Base-by-base conservation (phyloP, 2,329 filamentous ascomycete species). In the Lachnellula subtilissima region DNA sequence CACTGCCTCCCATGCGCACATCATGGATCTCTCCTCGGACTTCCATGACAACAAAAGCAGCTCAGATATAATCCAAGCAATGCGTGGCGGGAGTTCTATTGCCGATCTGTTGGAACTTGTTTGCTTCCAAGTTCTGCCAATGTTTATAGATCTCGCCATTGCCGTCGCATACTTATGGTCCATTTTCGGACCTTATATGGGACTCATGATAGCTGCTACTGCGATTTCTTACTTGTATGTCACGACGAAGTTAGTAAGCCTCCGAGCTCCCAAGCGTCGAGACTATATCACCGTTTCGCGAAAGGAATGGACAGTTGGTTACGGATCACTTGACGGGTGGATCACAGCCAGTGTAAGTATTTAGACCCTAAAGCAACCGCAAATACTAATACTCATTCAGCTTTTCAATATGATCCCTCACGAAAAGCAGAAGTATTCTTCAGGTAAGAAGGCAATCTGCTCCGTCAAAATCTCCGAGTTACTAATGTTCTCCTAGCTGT, bases 11-110 rank as follows among this genome's bases (percentile, higher is more conserved):
- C 89, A 88, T 66, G 76, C 79, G 55, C 85, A 89, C 56, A 78
- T 89, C 36, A 84, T 90, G 78, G 76, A 74, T n/a, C 74, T 89
- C 0, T 86, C 84, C 0, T 86, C 86, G 73, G 84, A 88, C 58
- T 89, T 88, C 53, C 86, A 90, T 65, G 82, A 83, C 17, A 78
- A 79, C 50, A 86, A 86, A 60, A 78, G 81, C 53, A 84, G 83
- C 1, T 84, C 83, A 1, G 82, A 87, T 58, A 74, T 89, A 0
- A 81, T 84, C 68, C 80, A 83, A 60, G 80, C 84, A 3, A 78
- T 89, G n/a, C 76, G 80, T 50, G 84, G 87, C 62, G 87, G 84
- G 0, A 74, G 78, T 42, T 78, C 82, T 2, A 72, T 89, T 12
- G 80, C 81, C 43, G 74, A 80, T 39, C 70, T 89, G 2, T 72